Base-by-base conservation (phyloP, 139 green algal species). In the Medakamo hakoo region DNA sequence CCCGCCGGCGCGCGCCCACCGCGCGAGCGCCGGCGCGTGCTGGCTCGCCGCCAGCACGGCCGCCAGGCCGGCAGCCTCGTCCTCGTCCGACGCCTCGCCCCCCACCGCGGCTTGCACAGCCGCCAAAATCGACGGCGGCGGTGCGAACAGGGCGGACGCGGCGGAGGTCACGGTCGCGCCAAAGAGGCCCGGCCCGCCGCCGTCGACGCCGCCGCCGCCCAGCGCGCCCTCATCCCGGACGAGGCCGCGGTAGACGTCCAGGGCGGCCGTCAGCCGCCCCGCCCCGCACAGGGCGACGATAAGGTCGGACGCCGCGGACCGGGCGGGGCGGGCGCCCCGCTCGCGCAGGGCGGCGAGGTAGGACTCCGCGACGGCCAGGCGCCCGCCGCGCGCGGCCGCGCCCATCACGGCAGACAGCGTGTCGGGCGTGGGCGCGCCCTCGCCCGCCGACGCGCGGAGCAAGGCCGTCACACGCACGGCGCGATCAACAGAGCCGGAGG, bases 211-310 rank as follows among this genome's bases (percentile, higher is more conserved):
- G n/a, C n/a, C n/a, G n/a, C n/a, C n/a, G n/a, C n/a, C n/a, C n/a
- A n/a, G n/a, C n/a, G n/a, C n/a, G n/a, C 23, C 24, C 26, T 27
- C 26, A 63, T 63, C 67, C n/a, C n/a, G n/a, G n/a, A n/a, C n/a
- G n/a, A 73, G 68, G 48, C 65, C 62, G 27, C 57, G 20, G 22
- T 69, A 68, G 24, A 78, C 68, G 24, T 22, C 49, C 31, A 78
- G 59, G 1, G 71, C 75, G 28, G 69, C 40, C 21, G 58, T 18
- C 0, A 64, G 40, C 48, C 73, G 63, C 1, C 57, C 61, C 9
- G 71, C 68, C 14, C 63, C 66, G 48, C 67, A 70, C 1, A 81
- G 61, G 40, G 49, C 57, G 40, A 67, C 57, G 31, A 81, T 73
- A 19, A 81, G 66, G 24, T 63, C 59, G 28, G 68, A 76, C 30